A percentile compares a stretch with the other conserved stretches of the same genome.
phyloP scores from a whole-genome alignment of 2,329 filamentous ascomycete genomes.

The Drechslera avenae region DNA sequence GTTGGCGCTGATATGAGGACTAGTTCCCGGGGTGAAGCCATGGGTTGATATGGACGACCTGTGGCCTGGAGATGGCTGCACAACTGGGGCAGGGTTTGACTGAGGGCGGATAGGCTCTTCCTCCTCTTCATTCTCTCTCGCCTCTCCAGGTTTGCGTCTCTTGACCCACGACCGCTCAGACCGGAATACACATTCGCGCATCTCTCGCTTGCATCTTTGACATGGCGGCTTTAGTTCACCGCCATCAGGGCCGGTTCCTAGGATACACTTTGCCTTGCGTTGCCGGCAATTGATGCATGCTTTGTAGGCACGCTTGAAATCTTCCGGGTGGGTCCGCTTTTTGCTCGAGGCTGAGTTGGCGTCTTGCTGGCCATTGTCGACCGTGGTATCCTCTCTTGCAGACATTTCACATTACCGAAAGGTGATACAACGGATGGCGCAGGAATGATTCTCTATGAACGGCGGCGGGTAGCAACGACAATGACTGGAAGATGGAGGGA shows the following conservation, averaged over 20 bases:
- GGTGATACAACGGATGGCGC: constrained; percentile 37
- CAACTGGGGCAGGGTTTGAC: constrained; percentile 9
- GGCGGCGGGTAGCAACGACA: constrained; percentile 25
- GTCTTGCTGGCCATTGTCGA: constrained; percentile 24
- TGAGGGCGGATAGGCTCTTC: constrained; percentile 18
- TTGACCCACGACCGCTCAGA: constrained; percentile 48
- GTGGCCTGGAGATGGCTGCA: constrained; percentile 27
- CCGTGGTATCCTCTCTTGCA: constrained; percentile 23
- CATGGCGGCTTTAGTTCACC: constrained; percentile 53
- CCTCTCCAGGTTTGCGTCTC: constrained; percentile 43
- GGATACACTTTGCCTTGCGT: constrained; percentile 59
- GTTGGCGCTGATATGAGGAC: constrained; percentile 31
- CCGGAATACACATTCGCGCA: constrained; percentile 56
- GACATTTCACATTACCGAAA: constrained; percentile 19
- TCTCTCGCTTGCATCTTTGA: constrained; percentile 57
- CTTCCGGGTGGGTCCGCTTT: constrained; percentile 47
- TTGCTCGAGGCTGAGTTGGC: constrained; percentile 26
- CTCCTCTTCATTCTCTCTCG: constrained; percentile 30
- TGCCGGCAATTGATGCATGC: constrained; percentile 60
- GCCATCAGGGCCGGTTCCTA: constrained; percentile 50
- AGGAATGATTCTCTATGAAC: constrained; percentile 28
- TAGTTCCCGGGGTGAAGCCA: constrained; percentile 31
- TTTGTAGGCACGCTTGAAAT: constrained; percentile 61
- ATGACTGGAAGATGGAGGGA: constrained; percentile 34
- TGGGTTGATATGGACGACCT: constrained; percentile 34